A percentile compares a stretch with the other conserved stretches of the same genome.
Evolutionary conservation across 2,329 filamentous ascomycete species (phyloP).

Genomic region (Penicillium sp.): DNA sequence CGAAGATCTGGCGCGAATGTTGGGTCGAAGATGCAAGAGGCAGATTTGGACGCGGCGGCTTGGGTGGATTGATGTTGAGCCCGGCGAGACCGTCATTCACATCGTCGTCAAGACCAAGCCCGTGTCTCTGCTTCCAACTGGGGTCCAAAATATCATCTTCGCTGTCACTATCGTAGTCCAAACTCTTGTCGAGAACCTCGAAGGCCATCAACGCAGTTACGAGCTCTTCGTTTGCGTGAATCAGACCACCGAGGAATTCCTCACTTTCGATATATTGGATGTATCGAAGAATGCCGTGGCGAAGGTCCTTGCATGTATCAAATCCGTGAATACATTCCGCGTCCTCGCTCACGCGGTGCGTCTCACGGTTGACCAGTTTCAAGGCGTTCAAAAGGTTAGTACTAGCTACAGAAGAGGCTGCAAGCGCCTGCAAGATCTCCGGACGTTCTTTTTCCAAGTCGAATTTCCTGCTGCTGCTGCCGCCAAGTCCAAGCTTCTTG

Average conservation of each 20-base stretch:
- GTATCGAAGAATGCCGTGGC: conserved; percentile 83
- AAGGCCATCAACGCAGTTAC: conserved; percentile 91
- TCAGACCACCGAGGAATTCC: conserved; percentile 84
- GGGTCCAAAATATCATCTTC: conserved; percentile 55
- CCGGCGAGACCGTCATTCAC: conserved; percentile 37
- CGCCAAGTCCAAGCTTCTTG: conserved; percentile 48
- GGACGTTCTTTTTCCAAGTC: conserved; percentile 86
- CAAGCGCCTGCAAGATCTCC: conserved; percentile 83
- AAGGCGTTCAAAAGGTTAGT: conserved; percentile 87
- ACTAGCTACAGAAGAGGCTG: conserved; percentile 84
- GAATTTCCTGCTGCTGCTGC: conserved; percentile 62
- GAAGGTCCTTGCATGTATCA: conserved; percentile 80
- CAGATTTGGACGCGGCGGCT: conserved; percentile 56
- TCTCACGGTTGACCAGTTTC: conserved; percentile 87
- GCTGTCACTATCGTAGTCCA: conserved; percentile 65
- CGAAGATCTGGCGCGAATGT: conserved; percentile 38
- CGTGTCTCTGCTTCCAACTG: conserved; percentile 30
- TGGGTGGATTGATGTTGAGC: conserved; percentile 37
- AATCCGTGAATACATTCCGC: conserved; percentile 73
- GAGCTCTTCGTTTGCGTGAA: conserved; percentile 95
- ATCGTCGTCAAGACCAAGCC: conserved; percentile 22
- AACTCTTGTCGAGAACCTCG: conserved; percentile 77
- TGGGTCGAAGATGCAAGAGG: conserved; percentile 24
- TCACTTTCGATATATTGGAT: conserved; percentile 91
- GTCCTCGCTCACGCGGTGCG: conserved; percentile 85